A percentile compares a stretch with the other conserved stretches of the same genome.
Evolutionary conservation across 345 rosid species (phyloP).

Genomic region (Turritis glabra): DNA sequence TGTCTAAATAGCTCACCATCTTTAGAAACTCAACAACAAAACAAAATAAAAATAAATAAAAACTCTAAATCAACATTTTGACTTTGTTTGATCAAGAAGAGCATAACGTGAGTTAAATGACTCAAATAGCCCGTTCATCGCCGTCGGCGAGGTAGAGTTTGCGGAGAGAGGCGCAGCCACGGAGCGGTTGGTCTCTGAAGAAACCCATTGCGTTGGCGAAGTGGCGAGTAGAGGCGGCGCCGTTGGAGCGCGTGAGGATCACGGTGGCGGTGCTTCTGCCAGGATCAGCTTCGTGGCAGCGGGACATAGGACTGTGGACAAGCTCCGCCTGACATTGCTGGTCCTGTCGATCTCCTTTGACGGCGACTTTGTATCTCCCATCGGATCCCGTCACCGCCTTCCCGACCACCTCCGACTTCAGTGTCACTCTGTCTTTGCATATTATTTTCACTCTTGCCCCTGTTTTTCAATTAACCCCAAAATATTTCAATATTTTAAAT

Average conservation of each 20-base stretch:
- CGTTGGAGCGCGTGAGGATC: constrained; percentile 65
- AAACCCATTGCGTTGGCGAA: constrained; percentile 69
- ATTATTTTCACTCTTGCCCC: constrained; percentile 59
- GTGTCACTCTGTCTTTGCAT: constrained; percentile 50
- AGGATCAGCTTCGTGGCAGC: constrained; percentile 44
- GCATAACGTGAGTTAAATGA: neutral
- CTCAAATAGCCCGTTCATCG: constrained; percentile 34
- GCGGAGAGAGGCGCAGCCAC: constrained; percentile 52
- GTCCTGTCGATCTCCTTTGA: constrained; percentile 61
- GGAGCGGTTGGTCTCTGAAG: constrained; percentile 42
- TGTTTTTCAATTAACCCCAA: constrained; percentile 17
- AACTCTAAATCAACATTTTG: constrained; percentile 7
- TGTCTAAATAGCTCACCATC: constrained; percentile 5
- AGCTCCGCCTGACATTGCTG: constrained; percentile 51
- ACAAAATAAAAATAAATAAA: neutral
- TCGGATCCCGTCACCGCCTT: constrained; percentile 43
- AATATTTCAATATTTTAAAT: neutral
- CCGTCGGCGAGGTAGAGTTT: constrained; percentile 44
- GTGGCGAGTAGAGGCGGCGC: constrained; percentile 52
- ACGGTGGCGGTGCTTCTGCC: constrained; percentile 54
- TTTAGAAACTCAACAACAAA: neutral
- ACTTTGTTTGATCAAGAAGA: neutral
- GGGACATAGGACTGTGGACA: constrained; percentile 48
- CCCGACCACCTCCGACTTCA: constrained; percentile 29
- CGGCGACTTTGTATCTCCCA: constrained; percentile 50